Conservation (phyloP, 352 stramenopile genomes). For the Plasmopara muralis region DNA sequence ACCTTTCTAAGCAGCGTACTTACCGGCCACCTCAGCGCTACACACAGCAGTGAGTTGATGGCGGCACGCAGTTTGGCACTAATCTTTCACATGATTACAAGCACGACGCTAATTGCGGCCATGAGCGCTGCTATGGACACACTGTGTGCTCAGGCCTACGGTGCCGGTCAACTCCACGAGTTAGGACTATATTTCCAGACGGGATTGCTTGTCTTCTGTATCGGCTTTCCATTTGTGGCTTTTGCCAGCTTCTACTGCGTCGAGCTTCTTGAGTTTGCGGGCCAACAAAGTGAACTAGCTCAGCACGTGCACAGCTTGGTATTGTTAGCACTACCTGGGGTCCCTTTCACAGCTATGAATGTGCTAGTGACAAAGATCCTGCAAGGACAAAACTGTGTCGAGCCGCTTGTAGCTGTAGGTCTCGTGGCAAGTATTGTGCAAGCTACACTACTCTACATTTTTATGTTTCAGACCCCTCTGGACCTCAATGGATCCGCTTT, state of each 20-base stretch:
- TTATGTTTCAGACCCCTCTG: slow-evolving; percentile 77
- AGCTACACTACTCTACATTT: slow-evolving; percentile 67
- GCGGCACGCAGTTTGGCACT: slow-evolving; percentile 60
- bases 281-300: slow-evolving; percentile 63
- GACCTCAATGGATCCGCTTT: slow-evolving; percentile 78
- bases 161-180: slow-evolving; percentile 77
- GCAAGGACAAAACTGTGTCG: slow-evolving; percentile 81
- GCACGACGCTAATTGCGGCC: slow-evolving; percentile 72
- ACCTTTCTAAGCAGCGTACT: slow-evolving; percentile 61
- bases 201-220: slow-evolving; percentile 56
- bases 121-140: slow-evolving; percentile 88
- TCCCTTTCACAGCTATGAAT: slow-evolving; percentile 71
- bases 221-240: slow-evolving; percentile 53
- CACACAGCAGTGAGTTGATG: slow-evolving; percentile 68
- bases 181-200: slow-evolving; percentile 87
- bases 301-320: slow-evolving; percentile 59
- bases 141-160: slow-evolving; percentile 76
- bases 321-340: slow-evolving; percentile 59
- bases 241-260: slow-evolving; percentile 73
- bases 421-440: slow-evolving; percentile 79
- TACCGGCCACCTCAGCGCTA: slow-evolving; percentile 56
- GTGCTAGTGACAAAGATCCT: slow-evolving; percentile 76
- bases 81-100: slow-evolving; percentile 83
- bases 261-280: slow-evolving; percentile 63
- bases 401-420: slow-evolving; percentile 74